These are phyloP conservation scores for Penicillium crystallinum DNA, from an alignment of 495 filamentous ascomycete genomes.

Conservation along the genomic window DNA sequence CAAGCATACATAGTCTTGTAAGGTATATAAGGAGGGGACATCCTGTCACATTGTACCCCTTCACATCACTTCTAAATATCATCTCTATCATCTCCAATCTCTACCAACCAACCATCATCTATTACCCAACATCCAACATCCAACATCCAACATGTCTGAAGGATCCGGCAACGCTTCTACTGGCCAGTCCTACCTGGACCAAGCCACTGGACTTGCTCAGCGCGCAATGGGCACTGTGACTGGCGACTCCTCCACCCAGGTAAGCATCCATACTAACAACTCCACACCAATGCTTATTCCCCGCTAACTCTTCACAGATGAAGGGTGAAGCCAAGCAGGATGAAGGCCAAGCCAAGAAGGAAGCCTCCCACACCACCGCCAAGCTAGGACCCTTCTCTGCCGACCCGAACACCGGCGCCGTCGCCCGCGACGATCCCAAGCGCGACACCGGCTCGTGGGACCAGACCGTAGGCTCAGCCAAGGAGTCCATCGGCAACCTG, in stretches of 20 bases:
- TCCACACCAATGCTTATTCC: background rate
- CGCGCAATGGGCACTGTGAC: slow-evolving; percentile 65
- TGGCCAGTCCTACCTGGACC: slow-evolving; percentile 75
- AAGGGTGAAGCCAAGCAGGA: slow-evolving; percentile 54
- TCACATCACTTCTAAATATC: background rate
- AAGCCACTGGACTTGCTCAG: slow-evolving; percentile 68
- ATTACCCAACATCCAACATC: slow-evolving; percentile 29
- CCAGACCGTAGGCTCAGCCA: slow-evolving; percentile 79
- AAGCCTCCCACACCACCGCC: slow-evolving; percentile 59
- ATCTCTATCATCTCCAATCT: background rate
- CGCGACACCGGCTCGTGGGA: slow-evolving; percentile 72
- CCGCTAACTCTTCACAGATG: slow-evolving; percentile 22
- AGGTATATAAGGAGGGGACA: background rate
- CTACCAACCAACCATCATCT: slow-evolving; percentile 7
- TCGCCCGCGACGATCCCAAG: slow-evolving; percentile 67
- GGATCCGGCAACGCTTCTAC: slow-evolving; percentile 58
- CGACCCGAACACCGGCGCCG: slow-evolving; percentile 63
- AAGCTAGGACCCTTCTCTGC: slow-evolving; percentile 62
- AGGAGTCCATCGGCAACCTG: slow-evolving; percentile 73
- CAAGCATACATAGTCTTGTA: background rate
- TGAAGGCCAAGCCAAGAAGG: slow-evolving; percentile 58
- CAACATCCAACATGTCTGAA: slow-evolving; percentile 48
- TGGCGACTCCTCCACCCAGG: slow-evolving; percentile 66
- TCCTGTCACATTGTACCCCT: background rate
- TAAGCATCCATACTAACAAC: slow-evolving; percentile 20